A percentile compares a stretch with the other conserved stretches of the same genome.
Conservation (phyloP, 495 filamentous ascomycete genomes). For the Daldinia grandis region DNA sequence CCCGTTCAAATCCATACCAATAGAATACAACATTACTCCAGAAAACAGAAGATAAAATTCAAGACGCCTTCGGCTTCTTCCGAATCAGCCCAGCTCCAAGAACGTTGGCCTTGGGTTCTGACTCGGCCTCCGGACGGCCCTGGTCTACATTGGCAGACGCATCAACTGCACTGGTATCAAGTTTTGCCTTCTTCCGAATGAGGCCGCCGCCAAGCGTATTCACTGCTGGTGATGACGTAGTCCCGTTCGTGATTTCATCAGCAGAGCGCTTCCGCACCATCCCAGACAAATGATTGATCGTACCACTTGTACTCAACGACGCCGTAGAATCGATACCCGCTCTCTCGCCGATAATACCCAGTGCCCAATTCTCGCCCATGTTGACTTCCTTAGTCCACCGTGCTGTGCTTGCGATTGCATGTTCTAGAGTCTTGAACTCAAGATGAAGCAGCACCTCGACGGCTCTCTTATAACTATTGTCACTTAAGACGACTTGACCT, state of each 20-base stretch:
- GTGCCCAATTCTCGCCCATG: conserved; percentile 58
- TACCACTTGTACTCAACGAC: conserved; percentile 6
- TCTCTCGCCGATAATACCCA: conserved; percentile 49
- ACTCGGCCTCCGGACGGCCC: not conserved
- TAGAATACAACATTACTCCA: not conserved
- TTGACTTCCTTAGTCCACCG: conserved; percentile 71
- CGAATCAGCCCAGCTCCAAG: conserved; percentile 66
- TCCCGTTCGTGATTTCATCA: conserved; percentile 14
- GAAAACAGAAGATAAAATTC: not conserved
- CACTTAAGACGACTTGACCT: conserved; percentile 73
- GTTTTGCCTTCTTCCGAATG: conserved; percentile 74
- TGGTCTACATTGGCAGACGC: not conserved
- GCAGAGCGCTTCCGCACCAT: conserved; percentile 49
- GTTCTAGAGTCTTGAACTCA: conserved; percentile 77
- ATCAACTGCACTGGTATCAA: conserved; percentile 17
- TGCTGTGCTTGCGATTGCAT: conserved; percentile 72
- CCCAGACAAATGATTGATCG: conserved; percentile 48
- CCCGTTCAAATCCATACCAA: not conserved
- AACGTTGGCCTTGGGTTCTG: conserved; percentile 60
- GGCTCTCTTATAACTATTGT: conserved; percentile 78
- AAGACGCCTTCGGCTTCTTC: conserved; percentile 67
- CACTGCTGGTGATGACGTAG: conserved; percentile 27
- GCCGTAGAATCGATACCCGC: conserved; percentile 18
- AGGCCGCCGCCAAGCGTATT: conserved; percentile 54
- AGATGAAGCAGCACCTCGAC: conserved; percentile 81